Percentiles rank a stretch among this genome's conserved stretches.
Evolutionary conservation across 208 protist genomes (phyloP).

Genomic region (Acanthamoeba royreba): DNA sequence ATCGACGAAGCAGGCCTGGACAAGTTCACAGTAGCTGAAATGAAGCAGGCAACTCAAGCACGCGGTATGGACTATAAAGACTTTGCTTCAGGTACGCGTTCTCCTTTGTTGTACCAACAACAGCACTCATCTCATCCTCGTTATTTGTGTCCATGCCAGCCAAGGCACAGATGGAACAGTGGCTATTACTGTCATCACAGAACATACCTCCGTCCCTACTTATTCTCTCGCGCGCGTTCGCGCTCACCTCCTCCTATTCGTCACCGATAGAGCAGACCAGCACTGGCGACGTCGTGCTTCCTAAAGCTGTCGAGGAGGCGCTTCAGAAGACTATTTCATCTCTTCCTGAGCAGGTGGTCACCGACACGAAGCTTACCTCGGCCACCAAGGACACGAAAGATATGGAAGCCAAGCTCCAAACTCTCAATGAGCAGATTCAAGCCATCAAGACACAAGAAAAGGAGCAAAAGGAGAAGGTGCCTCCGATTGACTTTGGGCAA

Average conservation of each 20-base stretch:
- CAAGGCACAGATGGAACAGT: neutral
- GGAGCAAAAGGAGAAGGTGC: neutral
- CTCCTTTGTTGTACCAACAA: too few relatives aligned
- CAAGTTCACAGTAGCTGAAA: slow-evolving; percentile 3
- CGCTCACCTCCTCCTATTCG: neutral
- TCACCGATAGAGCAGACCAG: too few relatives aligned
- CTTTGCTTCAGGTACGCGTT: neutral
- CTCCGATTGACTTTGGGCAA: too few relatives aligned
- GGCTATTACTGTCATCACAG: neutral
- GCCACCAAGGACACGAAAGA: neutral
- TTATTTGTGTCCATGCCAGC: too few relatives aligned
- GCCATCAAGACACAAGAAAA: neutral
- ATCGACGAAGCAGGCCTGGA: slow-evolving; percentile 36
- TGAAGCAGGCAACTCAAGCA: slow-evolving; percentile 1
- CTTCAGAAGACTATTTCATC: neutral
- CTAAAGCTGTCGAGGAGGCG: too few relatives aligned
- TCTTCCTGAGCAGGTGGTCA: neutral
- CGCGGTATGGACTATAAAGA: slow-evolving; percentile 41
- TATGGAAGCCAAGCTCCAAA: neutral
- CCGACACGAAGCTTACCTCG: neutral
- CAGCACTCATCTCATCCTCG: too few relatives aligned
- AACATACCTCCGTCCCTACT: neutral
- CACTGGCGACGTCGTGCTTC: too few relatives aligned
- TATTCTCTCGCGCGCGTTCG: neutral
- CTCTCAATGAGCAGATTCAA: neutral